Evolutionary conservation across 163 green algal genomes (phyloP), one percentile per base, ranked within the genome.

Genomic region (Scenedesmus sp.): DNA sequence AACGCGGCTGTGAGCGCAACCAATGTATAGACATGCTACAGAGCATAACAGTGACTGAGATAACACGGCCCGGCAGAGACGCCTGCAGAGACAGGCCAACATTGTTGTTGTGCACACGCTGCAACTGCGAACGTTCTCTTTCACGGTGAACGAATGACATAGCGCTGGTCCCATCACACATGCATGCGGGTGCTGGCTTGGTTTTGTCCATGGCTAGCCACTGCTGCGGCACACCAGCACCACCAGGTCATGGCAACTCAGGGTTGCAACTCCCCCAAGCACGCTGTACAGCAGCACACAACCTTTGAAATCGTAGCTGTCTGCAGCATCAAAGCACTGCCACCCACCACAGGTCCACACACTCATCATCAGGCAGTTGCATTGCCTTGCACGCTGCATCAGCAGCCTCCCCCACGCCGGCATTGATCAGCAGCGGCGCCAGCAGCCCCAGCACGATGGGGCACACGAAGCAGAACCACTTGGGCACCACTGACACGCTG

Each of bases 391-490:
- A 97, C 13, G 94, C 74, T 52, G 89, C 23, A 16, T 96, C 76
- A 26, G 96, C 96, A 0, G 93, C 91, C 0, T 88, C 90, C 12
- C 87, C 93, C 18, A 94, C 56, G 7, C 62, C 77, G 1, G 81
- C 8, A 86, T 94, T 98, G 92, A 98, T 95, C 26, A 94, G n/a
- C 73, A 97, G 91, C 0, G 96, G 96, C 6, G 95, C 93, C 91
- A 96, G 86, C 90, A 98, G 94, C 18, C 96, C 96, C 73, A 97
- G 89, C 73, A 95, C 89, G 0, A 92, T 86, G 20, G 95, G 94
- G 89, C 96, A 98, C 6, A 94, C 90, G 0, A 98, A 92, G 93
- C 96, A 98, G 86, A 96, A 97, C 96, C 95, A 96, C 26, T 93
- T 73, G 6, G 94, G 94, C 3, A 18, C 64, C 3, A 87, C 88